Evolutionary conservation across 495 filamentous ascomycete species (phyloP).

Genomic region (Penicillium tannophilum): DNA sequence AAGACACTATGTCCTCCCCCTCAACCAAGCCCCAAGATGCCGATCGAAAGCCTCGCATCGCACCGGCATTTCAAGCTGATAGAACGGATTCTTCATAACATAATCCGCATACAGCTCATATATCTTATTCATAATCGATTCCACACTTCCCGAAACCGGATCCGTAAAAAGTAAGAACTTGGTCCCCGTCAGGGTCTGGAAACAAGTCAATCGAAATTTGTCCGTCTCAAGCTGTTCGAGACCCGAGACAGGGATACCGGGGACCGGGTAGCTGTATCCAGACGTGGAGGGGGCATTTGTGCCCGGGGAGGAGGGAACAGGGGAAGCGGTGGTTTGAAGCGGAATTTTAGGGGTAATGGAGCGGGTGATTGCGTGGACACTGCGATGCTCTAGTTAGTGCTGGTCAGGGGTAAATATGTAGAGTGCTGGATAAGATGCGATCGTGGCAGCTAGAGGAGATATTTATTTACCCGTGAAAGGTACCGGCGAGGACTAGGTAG

Average conservation of each 20-base stretch:
- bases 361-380: constrained; percentile 89
- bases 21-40: constrained; percentile 60
- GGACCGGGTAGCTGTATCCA: constrained; percentile 48
- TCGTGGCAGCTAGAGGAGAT: constrained; percentile 13
- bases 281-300: constrained; percentile 29
- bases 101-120: constrained; percentile 97
- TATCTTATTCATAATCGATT: constrained; percentile 74
- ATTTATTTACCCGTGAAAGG: constrained; percentile 82
- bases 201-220: constrained; percentile 91
- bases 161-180: constrained; percentile 97
- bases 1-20: constrained; percentile 34
- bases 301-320: constrained; percentile 28
- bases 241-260: constrained; percentile 56
- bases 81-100: constrained; percentile 99
- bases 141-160: constrained; percentile 84
- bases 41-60: constrained; percentile 93
- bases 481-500: constrained; percentile 94
- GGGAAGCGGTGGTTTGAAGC: constrained; percentile 35
- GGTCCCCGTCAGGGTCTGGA: constrained; percentile 88
- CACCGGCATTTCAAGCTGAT: constrained; percentile 96
- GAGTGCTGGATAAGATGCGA: not conserved
- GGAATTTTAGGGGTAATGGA: constrained; percentile 65
- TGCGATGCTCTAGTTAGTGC: not conserved
- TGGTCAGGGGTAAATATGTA: not conserved
- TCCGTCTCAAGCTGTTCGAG: constrained; percentile 90